Evolutionary conservation across 1,284 basidiomycete species (phyloP).

Genomic region (Cutaneotrichosporon cavernicola): DNA sequence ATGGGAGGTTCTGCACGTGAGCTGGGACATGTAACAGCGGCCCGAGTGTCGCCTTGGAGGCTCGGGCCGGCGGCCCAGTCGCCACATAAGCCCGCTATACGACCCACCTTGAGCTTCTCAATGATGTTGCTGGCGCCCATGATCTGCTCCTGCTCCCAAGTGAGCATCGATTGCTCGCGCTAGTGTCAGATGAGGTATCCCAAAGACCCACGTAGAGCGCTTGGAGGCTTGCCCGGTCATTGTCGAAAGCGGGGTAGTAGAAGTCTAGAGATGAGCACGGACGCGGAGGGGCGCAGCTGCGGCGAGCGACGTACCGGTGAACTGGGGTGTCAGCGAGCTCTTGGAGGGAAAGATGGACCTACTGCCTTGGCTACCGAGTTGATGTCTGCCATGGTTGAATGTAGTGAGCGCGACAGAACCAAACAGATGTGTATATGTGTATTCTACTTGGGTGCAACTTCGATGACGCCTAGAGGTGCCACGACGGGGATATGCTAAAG

Average conservation of each 20-base stretch:
- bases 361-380: slow-evolving; percentile 57
- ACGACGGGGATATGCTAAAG: neutral
- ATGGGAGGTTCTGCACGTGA: slow-evolving; percentile 67
- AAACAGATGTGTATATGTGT: slow-evolving; percentile 8
- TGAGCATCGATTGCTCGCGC: slow-evolving; percentile 83
- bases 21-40: neutral
- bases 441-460: neutral
- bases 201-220: slow-evolving; percentile 49
- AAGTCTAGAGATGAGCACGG: slow-evolving; percentile 39
- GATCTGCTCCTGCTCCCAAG: slow-evolving; percentile 72
- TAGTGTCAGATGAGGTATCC: slow-evolving; percentile 47
- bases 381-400: slow-evolving; percentile 66
- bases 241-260: slow-evolving; percentile 53
- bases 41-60: neutral
- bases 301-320: slow-evolving; percentile 57
- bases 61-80: neutral
- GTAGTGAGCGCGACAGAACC: slow-evolving; percentile 5
- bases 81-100: neutral
- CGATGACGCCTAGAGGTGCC: neutral
- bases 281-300: neutral
- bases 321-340: slow-evolving; percentile 55
- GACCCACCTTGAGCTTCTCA: slow-evolving; percentile 75
- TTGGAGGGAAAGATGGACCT: slow-evolving; percentile 39
- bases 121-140: slow-evolving; percentile 64
- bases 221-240: slow-evolving; percentile 43